A percentile compares a stretch with the other conserved stretches of the same genome.
phyloP scores from a whole-genome alignment of 306 rosid genomes.

The Pachyrhizus erosus region DNA sequence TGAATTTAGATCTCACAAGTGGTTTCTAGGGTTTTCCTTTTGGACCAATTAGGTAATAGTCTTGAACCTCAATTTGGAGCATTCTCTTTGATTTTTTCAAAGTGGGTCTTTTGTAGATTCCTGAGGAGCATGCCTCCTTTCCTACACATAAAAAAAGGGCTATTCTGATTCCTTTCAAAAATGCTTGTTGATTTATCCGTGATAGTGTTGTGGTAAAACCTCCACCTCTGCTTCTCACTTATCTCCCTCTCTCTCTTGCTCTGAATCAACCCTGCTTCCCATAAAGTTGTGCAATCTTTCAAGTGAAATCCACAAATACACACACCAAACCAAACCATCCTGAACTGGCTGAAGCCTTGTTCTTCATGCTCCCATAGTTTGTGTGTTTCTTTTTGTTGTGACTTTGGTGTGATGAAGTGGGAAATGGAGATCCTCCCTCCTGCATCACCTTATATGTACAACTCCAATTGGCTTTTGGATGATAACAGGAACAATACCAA shows the following conservation, averaged over 20 bases:
- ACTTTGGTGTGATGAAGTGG: conserved; percentile 61
- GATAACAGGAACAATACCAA: conserved; percentile 49
- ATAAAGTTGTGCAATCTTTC: conserved; percentile 37
- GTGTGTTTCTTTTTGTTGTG: neutral
- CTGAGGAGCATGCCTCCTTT: conserved; percentile 49
- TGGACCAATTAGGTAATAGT: conserved; percentile 34
- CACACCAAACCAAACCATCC: neutral
- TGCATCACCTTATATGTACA: conserved; percentile 52
- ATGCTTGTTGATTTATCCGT: conserved; percentile 70
- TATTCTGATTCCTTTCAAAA: conserved; percentile 82
- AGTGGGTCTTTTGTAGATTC: conserved; percentile 76
- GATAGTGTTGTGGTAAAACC: conserved; percentile 57
- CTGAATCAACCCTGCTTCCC: conserved; percentile 42
- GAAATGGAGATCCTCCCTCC: conserved; percentile 71
- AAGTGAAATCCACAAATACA: neutral
- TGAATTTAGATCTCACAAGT: conserved; percentile 55
- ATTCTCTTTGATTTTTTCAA: conserved; percentile 54
- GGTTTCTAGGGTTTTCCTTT: conserved; percentile 48
- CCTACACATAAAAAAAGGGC: conserved; percentile 49
- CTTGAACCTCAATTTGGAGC: conserved; percentile 44
- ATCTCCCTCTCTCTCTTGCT: conserved; percentile 36
- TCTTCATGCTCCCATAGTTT: conserved; percentile 41
- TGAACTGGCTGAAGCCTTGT: neutral
- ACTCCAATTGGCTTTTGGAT: conserved; percentile 60
- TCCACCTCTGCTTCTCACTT: conserved; percentile 55